Evolutionary conservation across 768 basidiomycete species (phyloP).

Genomic region (Leccinum uliginosum): DNA sequence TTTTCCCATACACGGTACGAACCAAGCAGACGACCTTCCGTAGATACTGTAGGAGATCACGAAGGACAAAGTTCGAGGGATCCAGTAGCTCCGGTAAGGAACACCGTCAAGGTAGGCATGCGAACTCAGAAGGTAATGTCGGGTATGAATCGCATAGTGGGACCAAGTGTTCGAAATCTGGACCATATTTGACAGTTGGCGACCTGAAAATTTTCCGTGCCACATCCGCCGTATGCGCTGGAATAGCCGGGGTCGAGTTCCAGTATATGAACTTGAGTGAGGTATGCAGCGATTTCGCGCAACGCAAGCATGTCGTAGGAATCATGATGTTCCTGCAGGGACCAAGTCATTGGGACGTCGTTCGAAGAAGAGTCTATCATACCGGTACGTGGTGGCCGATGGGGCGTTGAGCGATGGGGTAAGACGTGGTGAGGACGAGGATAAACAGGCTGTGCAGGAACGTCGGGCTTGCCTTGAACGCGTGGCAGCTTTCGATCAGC

Average conservation of each 20-base stretch:
- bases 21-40: conserved; percentile 92
- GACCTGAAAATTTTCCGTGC: conserved; percentile 18
- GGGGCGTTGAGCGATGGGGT: too few relatives aligned
- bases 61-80: conserved; percentile 92
- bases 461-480: too few relatives aligned
- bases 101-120: conserved; percentile 62
- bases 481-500: too few relatives aligned
- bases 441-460: too few relatives aligned
- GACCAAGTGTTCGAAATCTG: conserved; percentile 70
- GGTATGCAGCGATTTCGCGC: too few relatives aligned
- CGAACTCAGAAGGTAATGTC: conserved; percentile 54
- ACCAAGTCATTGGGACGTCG: too few relatives aligned
- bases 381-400: too few relatives aligned
- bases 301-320: too few relatives aligned
- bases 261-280: not conserved
- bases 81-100: conserved; percentile 96
- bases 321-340: too few relatives aligned
- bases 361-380: too few relatives aligned
- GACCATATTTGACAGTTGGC: conserved; percentile 61
- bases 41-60: conserved; percentile 69
- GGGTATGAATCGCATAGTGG: conserved; percentile 60
- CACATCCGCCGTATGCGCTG: conserved; percentile 8
- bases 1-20: conserved; percentile 87
- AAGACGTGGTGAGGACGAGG: too few relatives aligned
- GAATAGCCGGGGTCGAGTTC: conserved; percentile 15